These are phyloP conservation scores for Odontarrhena argentea DNA, from an alignment of 345 rosid genomes.

Conservation along the genomic window DNA sequence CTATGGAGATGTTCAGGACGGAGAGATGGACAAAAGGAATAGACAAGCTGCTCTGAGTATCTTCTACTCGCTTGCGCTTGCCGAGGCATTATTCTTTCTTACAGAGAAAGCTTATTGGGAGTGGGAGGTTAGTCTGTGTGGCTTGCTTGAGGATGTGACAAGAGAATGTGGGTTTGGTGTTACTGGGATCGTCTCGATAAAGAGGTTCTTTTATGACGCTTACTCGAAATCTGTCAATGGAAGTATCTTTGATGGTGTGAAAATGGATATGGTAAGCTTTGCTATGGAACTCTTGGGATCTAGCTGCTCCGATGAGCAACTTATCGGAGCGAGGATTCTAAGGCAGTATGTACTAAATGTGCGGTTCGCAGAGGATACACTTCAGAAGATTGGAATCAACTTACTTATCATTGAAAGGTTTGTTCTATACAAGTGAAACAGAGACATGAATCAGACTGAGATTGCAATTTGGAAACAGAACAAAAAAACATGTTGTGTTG, in stretches of 20 bases:
- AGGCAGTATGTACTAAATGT: slow-evolving; percentile 52
- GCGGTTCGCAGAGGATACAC: slow-evolving; percentile 68
- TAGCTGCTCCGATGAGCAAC: slow-evolving; percentile 78
- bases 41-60: slow-evolving; percentile 63
- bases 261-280: slow-evolving; percentile 84
- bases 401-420: slow-evolving; percentile 58
- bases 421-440: neutral
- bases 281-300: slow-evolving; percentile 74
- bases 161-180: slow-evolving; percentile 68
- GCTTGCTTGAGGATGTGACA: slow-evolving; percentile 70
- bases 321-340: slow-evolving; percentile 70
- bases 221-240: slow-evolving; percentile 81
- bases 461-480: neutral
- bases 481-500: neutral
- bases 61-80: slow-evolving; percentile 79
- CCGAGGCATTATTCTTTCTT: slow-evolving; percentile 82
- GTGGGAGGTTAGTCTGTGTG: slow-evolving; percentile 54
- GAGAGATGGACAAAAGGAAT: slow-evolving; percentile 75
- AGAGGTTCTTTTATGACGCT: slow-evolving; percentile 84
- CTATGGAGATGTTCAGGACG: slow-evolving; percentile 70
- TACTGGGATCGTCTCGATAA: slow-evolving; percentile 63
- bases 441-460: neutral
- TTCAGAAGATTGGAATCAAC: slow-evolving; percentile 77
- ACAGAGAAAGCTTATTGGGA: slow-evolving; percentile 91
- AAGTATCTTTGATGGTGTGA: slow-evolving; percentile 83